Base-by-base conservation (phyloP, 1,139 yeast genomes). In the Candida albicans region DNA sequence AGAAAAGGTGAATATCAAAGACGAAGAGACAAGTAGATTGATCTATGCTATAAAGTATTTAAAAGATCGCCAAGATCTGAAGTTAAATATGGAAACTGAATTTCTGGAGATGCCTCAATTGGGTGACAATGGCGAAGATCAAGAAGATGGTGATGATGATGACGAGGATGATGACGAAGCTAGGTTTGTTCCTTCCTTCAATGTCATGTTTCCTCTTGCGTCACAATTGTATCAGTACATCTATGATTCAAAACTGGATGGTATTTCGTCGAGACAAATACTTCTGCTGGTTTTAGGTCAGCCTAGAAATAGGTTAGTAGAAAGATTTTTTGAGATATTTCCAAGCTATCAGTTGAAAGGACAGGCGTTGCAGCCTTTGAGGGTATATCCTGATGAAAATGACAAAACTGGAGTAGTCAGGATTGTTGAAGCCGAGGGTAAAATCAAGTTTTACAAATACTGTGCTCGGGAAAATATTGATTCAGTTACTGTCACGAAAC, bases 361-460 rank as follows among this genome's bases (percentile, higher is more conserved):
- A 22, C 53, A 56, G 6, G 47, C 46, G 2, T 46, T 65, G 28
- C 56, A 59, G 31, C 60, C 60, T 4, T 42, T 63, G 7, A 64
- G 61, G 38, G 48, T 48, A 8, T 52, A 53, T 34, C 50, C 53
- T 5, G 68, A 65, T 34, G 55, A 57, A 15, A 61, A 63, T 43
- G 54, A 52, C 7, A 51, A 59, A 3, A 43, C 55, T 9, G 51
- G 75, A 1, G 64, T 88, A 2, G 73, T 85, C 1, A 71, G 87
- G 46, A 83, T 84, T 25, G 79, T 82, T 47, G 95, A 87, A 55
- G 82, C 82, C 51, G 82, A 80, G 48, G 95, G 95, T 0, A 81
- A 89, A 52, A 71, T 75, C 50, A 86, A 87, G 55, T 87, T 81
- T 53, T 87, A 81, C 58, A 70, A 95, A 33, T 82, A 87, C 52